These are phyloP conservation scores for Anastatica hierochuntica DNA, from an alignment of 345 rosid species.

Conservation along the genomic window DNA sequence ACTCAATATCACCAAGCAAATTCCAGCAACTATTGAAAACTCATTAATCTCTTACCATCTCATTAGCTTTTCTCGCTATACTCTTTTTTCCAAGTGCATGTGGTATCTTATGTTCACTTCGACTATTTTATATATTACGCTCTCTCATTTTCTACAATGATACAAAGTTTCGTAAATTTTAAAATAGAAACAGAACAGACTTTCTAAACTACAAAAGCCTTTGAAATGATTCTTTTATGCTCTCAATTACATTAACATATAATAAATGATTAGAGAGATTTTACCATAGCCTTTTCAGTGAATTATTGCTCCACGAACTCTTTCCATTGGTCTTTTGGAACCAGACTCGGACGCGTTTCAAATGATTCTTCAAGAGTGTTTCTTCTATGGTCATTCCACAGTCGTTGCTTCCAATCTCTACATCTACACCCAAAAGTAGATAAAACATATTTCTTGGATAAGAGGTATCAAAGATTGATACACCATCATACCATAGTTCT, in stretches of 20 bases:
- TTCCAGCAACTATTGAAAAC: too few species aligned
- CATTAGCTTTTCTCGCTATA: not conserved
- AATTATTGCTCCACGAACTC: not conserved
- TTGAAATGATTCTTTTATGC: too few species aligned
- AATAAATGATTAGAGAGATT: not conserved
- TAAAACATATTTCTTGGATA: not conserved
- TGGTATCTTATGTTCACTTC: not conserved
- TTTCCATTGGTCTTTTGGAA: conserved; percentile 39
- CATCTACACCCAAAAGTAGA: not conserved
- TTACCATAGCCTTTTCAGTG: not conserved
- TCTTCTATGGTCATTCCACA: not conserved
- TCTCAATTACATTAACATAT: too few species aligned
- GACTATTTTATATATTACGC: not conserved
- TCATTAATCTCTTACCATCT: too few species aligned
- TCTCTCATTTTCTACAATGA: not conserved
- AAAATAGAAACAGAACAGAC: too few species aligned
- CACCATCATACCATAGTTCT: too few species aligned
- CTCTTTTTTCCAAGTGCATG: not conserved
- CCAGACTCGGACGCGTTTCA: not conserved
- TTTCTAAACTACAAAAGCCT: too few species aligned
- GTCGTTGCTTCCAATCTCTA: not conserved
- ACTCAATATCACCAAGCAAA: too few species aligned
- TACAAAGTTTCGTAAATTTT: too few species aligned
- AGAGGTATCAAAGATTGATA: too few species aligned
- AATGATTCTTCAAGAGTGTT: not conserved